Evolutionary conservation across 1,139 yeast species (phyloP).

Genomic region (Scheffersomyces insectosa): DNA sequence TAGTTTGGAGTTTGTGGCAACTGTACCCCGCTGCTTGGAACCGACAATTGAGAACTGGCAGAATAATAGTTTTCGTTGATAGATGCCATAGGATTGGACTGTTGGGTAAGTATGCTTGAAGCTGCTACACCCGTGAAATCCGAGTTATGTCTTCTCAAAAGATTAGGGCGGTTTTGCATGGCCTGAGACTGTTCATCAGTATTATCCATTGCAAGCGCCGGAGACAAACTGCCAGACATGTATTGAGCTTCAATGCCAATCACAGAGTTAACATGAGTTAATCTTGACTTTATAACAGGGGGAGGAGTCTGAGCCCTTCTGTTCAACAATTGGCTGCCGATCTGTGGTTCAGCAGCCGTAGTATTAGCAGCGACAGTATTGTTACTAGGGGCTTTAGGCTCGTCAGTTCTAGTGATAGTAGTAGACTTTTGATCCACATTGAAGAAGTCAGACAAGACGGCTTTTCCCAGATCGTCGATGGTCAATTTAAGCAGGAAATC

Average conservation of each 20-base stretch:
- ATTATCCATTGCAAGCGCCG: background rate
- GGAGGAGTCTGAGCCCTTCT: background rate
- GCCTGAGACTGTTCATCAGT: background rate
- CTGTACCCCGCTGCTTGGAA: conserved; percentile 5
- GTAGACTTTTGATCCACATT: conserved; percentile 2
- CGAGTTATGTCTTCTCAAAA: conserved; percentile 33
- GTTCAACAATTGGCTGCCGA: background rate
- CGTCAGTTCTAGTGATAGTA: conserved; percentile 2
- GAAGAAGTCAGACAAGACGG: conserved; percentile 34
- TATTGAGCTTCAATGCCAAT: conserved; percentile 31
- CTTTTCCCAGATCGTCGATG: conserved; percentile 49
- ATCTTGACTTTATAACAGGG: conserved; percentile 18
- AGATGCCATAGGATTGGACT: conserved; percentile 7
- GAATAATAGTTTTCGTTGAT: conserved; percentile 17
- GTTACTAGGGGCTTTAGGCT: background rate
- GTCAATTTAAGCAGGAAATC: conserved; percentile 39
- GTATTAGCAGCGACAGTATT: background rate
- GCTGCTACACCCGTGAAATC: conserved; percentile 25
- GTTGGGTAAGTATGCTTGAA: conserved; percentile 8
- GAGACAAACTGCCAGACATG: background rate
- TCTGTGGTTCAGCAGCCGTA: background rate
- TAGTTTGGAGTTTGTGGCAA: conserved; percentile 40
- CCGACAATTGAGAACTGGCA: conserved; percentile 3
- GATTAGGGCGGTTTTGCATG: conserved; percentile 7
- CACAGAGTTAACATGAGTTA: conserved; percentile 30